phyloP scores from a whole-genome alignment of 2,329 filamentous ascomycete species.

The Trichophyton schoenleinii region DNA sequence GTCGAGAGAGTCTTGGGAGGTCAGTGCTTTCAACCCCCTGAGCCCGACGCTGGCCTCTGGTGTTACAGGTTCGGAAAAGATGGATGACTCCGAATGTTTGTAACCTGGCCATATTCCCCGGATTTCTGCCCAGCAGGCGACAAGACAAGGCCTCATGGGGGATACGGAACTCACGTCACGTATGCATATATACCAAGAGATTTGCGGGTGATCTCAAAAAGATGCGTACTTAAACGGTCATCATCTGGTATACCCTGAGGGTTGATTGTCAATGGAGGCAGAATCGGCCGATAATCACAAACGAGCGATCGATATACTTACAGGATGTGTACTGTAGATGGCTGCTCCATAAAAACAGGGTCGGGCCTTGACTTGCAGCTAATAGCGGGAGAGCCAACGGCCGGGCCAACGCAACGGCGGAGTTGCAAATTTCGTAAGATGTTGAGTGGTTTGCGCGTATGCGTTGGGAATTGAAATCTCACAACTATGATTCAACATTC shows the following conservation, averaged over 20 bases:
- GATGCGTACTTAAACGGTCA: background rate
- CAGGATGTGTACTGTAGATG: background rate
- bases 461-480: background rate
- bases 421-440: slow-evolving; percentile 1
- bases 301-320: background rate
- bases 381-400: background rate
- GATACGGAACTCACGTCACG: background rate
- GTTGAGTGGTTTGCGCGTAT: background rate
- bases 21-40: background rate
- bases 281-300: slow-evolving; percentile 1
- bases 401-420: background rate
- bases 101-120: background rate
- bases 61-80: background rate
- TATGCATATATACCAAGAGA: background rate
- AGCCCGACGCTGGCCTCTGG: background rate
- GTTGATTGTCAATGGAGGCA: background rate
- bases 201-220: background rate
- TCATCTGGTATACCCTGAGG: background rate
- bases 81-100: background rate
- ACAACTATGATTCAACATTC: no score
- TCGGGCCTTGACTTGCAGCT: background rate
- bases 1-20: background rate
- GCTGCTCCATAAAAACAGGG: background rate
- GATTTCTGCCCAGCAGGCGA: background rate
- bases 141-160: background rate